A percentile compares a stretch with the other conserved stretches of the same genome.
Conservation (phyloP, 768 basidiomycete genomes). For the Termitomyces bulborhizus region DNA sequence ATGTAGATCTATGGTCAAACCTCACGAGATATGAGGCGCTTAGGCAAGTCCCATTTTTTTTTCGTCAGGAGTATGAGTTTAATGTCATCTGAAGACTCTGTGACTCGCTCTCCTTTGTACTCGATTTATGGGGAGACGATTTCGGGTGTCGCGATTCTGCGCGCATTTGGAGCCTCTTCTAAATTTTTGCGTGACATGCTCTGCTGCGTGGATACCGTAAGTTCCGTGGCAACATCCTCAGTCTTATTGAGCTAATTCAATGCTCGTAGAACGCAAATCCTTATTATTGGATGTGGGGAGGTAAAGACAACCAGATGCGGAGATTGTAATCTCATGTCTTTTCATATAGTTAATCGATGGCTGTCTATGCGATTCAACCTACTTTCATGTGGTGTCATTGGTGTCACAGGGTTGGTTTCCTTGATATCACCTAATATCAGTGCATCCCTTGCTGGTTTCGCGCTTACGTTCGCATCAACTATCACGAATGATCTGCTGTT, state of each 20-base stretch:
- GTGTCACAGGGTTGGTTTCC: constrained; percentile 63
- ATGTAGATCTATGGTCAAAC: constrained; percentile 59
- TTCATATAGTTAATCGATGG: constrained; percentile 76
- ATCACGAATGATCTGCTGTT: constrained; percentile 69
- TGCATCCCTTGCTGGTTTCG: constrained; percentile 82
- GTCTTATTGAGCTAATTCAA: neutral
- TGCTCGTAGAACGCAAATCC: constrained; percentile 51
- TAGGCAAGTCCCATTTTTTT: constrained; percentile 38
- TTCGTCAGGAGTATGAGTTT: neutral
- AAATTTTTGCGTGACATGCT: constrained; percentile 85
- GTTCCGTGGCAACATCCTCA: constrained; percentile 15
- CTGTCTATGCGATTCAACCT: constrained; percentile 83
- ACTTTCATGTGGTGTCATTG: constrained; percentile 64
- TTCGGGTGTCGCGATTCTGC: constrained; percentile 42
- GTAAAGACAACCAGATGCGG: constrained; percentile 28
- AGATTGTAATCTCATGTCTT: neutral
- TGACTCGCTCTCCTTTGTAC: constrained; percentile 33
- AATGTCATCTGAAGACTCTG: constrained; percentile 20
- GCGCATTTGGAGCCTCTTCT: constrained; percentile 85
- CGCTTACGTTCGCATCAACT: constrained; percentile 76
- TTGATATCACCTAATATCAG: constrained; percentile 65
- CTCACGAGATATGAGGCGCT: constrained; percentile 77
- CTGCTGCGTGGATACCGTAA: constrained; percentile 71
- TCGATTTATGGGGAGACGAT: constrained; percentile 42
- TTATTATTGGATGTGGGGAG: constrained; percentile 91